phyloP scores from a whole-genome alignment of 441 rosid genomes.

The Adansonia grandidieri region DNA sequence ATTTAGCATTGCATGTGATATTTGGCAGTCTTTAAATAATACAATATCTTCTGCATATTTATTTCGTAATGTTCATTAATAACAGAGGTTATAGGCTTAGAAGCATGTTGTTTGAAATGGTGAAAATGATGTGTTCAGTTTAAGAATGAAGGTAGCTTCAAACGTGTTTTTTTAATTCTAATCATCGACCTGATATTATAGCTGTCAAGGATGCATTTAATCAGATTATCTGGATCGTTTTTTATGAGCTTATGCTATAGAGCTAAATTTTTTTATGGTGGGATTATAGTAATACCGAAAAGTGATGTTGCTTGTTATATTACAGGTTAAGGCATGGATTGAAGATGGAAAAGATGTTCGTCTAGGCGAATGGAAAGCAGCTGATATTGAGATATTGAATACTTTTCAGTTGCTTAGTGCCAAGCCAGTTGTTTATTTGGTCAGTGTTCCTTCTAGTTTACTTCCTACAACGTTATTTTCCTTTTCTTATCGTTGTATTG shows the following conservation, averaged over 20 bases:
- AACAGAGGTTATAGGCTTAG: neutral
- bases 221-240: neutral
- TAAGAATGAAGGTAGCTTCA: neutral
- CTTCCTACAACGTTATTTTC: neutral
- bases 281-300: neutral
- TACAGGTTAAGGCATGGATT: conserved; percentile 85
- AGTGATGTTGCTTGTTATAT: conserved; percentile 27
- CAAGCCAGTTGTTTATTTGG: conserved; percentile 98
- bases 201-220: conserved; percentile 1
- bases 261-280: neutral
- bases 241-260: neutral
- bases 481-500: neutral
- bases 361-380: conserved; percentile 97
- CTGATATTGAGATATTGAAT: conserved; percentile 91
- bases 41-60: neutral
- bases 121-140: neutral
- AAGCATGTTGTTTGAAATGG: neutral
- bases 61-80: neutral
- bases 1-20: neutral
- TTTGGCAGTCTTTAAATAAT: neutral
- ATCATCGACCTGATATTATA: neutral
- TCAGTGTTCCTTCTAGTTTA: conserved; percentile 31
- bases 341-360: conserved; percentile 90
- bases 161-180: neutral
- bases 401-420: conserved; percentile 96